phyloP scores from a whole-genome alignment of 2,329 filamentous ascomycete genomes.

The Nothomitra cinnamomea region DNA sequence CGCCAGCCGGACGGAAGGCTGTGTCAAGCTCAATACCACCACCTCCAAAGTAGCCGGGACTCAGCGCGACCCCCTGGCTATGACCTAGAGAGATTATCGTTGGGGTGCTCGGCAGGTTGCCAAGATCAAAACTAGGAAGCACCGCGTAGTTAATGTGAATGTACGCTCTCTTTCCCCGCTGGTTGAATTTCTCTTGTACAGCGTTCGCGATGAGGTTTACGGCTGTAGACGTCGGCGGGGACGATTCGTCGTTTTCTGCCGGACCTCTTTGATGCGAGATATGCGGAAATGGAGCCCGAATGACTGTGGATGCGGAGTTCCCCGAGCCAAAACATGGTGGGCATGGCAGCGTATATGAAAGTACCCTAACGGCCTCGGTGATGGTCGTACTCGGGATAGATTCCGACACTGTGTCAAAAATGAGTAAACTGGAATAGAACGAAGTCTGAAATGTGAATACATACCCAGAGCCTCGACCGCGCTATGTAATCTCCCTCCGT shows the following conservation, averaged over 20 bases:
- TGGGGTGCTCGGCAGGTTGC: constrained; percentile 44
- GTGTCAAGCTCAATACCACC: not conserved
- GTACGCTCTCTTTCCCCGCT: constrained; percentile 33
- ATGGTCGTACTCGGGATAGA: not conserved
- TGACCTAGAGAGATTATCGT: not conserved
- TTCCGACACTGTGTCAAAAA: not conserved
- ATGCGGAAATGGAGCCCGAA: constrained; percentile 24
- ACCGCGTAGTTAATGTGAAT: constrained; percentile 49
- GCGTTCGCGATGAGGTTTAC: constrained; percentile 37
- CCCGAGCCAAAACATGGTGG: constrained; percentile 10
- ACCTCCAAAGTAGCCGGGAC: not conserved
- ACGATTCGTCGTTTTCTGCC: constrained; percentile 20
- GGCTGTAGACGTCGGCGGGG: constrained; percentile 19
- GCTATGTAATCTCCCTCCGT: not conserved
- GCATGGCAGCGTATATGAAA: constrained; percentile 18
- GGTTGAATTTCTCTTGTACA: constrained; percentile 34
- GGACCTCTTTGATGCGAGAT: constrained; percentile 35
- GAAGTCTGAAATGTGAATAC: not conserved
- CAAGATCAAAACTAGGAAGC: constrained; percentile 42
- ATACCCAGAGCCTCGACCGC: not conserved
- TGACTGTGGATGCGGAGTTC: not conserved
- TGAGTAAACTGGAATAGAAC: not conserved
- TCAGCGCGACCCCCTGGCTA: not conserved
- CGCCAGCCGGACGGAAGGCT: not conserved
- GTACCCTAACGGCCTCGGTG: constrained; percentile 7